Conservation (phyloP, 2,329 filamentous ascomycete genomes). For the Sordariomycetes sp. region DNA sequence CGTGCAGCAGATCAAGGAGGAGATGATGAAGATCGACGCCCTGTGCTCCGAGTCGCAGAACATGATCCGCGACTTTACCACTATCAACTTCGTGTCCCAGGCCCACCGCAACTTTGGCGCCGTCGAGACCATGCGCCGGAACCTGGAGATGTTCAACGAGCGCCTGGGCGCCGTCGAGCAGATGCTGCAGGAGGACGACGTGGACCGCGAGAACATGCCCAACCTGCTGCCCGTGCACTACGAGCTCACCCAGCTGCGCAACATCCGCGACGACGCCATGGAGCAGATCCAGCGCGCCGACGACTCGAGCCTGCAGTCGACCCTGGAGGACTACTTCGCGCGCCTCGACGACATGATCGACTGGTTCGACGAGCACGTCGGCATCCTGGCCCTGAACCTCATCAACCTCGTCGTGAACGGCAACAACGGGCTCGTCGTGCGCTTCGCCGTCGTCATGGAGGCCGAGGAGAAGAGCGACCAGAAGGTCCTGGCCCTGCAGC, state of each 20-base stretch:
- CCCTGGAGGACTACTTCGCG: constrained; percentile 82
- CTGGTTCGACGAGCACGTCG: constrained; percentile 93
- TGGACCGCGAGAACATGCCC: constrained; percentile 79
- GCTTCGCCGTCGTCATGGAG: constrained; percentile 84
- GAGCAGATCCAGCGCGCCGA: constrained; percentile 79
- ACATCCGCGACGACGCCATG: constrained; percentile 93
- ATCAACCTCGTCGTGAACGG: constrained; percentile 79
- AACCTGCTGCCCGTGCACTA: constrained; percentile 86
- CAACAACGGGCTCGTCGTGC: constrained; percentile 81
- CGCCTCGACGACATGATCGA: constrained; percentile 79
- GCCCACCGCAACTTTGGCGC: constrained; percentile 94
- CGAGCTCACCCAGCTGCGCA: constrained; percentile 80
- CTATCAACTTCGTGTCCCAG: constrained; percentile 84
- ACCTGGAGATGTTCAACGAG: constrained; percentile 78
- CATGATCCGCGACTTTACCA: constrained; percentile 93
- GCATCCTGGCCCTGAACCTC: constrained; percentile 77
- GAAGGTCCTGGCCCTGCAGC: constrained; percentile 80
- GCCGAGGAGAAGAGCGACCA: constrained; percentile 96
- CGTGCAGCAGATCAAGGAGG: constrained; percentile 88
- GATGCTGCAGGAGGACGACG: constrained; percentile 74
- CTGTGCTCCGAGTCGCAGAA: constrained; percentile 94
- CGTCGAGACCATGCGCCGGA: constrained; percentile 84
- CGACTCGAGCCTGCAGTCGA: constrained; percentile 65
- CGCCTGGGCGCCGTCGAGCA: constrained; percentile 65
- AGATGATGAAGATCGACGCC: constrained; percentile 97